Percentiles rank a stretch among this genome's conserved stretches.
phyloP scores from a whole-genome alignment of 2,329 filamentous ascomycete genomes.

The Fusarium protoensiforme region DNA sequence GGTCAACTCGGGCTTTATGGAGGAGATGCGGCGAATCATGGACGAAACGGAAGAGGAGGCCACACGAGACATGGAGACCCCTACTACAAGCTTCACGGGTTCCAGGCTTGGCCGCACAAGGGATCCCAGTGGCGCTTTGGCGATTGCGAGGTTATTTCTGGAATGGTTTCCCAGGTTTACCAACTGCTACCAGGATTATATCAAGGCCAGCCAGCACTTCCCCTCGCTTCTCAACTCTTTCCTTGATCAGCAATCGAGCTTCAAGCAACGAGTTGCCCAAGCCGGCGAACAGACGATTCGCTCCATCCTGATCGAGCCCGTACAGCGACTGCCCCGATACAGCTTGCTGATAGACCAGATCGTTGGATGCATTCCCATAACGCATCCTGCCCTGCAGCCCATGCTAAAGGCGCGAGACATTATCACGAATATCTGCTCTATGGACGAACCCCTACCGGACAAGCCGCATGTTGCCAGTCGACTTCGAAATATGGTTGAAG shows the following conservation, averaged over 20 bases:
- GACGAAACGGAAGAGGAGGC: conserved; percentile 87
- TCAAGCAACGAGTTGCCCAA: conserved; percentile 81
- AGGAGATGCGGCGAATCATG: conserved; percentile 79
- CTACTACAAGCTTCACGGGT: conserved; percentile 54
- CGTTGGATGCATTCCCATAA: conserved; percentile 83
- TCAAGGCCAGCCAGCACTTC: conserved; percentile 89
- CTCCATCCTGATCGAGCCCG: conserved; percentile 94
- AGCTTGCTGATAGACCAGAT: conserved; percentile 98
- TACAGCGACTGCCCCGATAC: conserved; percentile 93
- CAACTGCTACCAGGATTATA: conserved; percentile 92
- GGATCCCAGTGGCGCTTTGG: conserved; percentile 81
- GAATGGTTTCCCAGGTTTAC: conserved; percentile 96
- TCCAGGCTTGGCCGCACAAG: conserved; percentile 62
- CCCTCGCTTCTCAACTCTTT: conserved; percentile 83
- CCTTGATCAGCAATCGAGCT: conserved; percentile 83
- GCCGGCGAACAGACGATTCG: conserved; percentile 91
- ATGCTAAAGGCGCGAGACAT: conserved; percentile 93
- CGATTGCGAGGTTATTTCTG: conserved; percentile 82
- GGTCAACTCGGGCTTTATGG: conserved; percentile 83
- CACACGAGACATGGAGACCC: conserved; percentile 76
- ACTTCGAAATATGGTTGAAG: conserved; percentile 79
- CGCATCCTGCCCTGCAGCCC: conserved; percentile 83
- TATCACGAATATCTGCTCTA: conserved; percentile 94
- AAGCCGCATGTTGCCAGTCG: conserved; percentile 80
- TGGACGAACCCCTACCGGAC: conserved; percentile 78